Percentiles rank a stretch among this genome's conserved stretches.
Evolutionary conservation across 768 basidiomycete genomes (phyloP).

Genomic region (Tricholoma flavovirens): DNA sequence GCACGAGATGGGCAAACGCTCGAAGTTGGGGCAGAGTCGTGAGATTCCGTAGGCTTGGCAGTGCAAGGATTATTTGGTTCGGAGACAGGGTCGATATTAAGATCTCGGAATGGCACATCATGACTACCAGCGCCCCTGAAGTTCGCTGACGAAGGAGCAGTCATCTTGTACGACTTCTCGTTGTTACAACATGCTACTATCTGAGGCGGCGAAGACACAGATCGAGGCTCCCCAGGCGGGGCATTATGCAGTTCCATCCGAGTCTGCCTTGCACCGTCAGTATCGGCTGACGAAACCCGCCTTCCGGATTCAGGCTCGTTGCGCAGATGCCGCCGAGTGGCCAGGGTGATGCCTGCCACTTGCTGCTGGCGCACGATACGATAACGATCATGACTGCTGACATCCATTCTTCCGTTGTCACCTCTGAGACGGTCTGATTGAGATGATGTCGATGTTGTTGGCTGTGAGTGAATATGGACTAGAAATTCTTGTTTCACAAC

Average conservation of each 20-base stretch:
- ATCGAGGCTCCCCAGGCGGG: not conserved
- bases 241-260: conserved; percentile 1
- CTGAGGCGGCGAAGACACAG: not conserved
- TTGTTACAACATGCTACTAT: not conserved
- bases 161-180: not conserved
- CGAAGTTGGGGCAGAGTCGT: not conserved
- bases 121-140: too few species aligned
- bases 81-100: conserved; percentile 2
- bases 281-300: conserved; percentile 1
- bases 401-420: not conserved
- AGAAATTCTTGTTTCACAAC: not conserved
- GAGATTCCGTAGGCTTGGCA: not conserved
- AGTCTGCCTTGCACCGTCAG: not conserved
- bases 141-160: not conserved
- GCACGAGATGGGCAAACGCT: conserved; percentile 3
- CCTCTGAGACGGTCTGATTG: not conserved
- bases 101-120: conserved; percentile 10
- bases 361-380: conserved; percentile 7
- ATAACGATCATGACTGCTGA: not conserved
- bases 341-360: conserved; percentile 8
- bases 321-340: conserved; percentile 10
- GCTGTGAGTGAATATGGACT: not conserved
- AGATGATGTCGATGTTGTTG: not conserved
- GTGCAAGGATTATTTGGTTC: conserved; percentile 5
- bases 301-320: conserved; percentile 4